Percentiles rank a stretch among this genome's conserved stretches.
Conservation (phyloP, 2,329 filamentous ascomycete genomes). For the Teratosphaeria pseudoeucalypti region DNA sequence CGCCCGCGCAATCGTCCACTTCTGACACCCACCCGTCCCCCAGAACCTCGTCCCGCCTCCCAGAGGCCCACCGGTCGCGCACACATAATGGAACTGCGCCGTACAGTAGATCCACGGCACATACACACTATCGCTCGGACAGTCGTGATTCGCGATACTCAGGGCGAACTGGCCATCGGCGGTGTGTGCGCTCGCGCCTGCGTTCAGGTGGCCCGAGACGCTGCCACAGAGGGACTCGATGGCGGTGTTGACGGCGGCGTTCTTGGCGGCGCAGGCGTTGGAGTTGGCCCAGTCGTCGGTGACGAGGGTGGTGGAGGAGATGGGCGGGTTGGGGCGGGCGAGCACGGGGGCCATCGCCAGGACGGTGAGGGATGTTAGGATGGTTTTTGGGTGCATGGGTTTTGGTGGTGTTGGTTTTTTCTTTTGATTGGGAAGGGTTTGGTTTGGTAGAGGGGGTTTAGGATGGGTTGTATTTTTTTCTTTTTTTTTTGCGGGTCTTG, state of each 20-base stretch:
- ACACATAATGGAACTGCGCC: background rate
- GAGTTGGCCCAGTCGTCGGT: background rate
- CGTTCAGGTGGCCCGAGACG: background rate
- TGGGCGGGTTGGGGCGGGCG: background rate
- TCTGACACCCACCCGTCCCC: background rate
- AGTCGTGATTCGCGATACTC: background rate
- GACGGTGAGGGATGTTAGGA: background rate
- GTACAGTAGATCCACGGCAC: background rate
- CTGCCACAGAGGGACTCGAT: background rate
- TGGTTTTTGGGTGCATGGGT: background rate
- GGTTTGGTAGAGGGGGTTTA: background rate
- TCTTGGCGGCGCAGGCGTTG: background rate
- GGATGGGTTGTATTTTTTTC: background rate
- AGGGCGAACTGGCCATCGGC: background rate
- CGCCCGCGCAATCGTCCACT: background rate
- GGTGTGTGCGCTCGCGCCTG: background rate
- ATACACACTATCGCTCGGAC: background rate
- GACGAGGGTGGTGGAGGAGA: background rate
- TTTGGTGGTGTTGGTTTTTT: background rate
- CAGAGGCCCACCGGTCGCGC: background rate
- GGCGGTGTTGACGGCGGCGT: background rate
- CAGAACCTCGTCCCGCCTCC: background rate
- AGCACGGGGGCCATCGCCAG: background rate
- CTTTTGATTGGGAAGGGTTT: background rate
- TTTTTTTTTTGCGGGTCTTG: background rate